phyloP scores from a whole-genome alignment of 306 rosid genomes.

The Sesbania bispinosa region DNA sequence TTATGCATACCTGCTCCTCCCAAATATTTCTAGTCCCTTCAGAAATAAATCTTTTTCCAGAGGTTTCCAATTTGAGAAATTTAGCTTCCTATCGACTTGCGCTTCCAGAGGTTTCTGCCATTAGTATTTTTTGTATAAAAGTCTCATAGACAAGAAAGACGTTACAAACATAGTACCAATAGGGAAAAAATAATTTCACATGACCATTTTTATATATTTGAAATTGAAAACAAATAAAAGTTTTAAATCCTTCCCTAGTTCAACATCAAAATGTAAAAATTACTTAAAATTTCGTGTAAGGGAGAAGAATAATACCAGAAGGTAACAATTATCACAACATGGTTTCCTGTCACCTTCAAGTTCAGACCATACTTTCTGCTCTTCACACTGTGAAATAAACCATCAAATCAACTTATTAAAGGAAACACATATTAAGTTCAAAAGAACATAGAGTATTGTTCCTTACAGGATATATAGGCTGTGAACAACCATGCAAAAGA shows the following conservation, averaged over 20 bases:
- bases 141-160: background rate
- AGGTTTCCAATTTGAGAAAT: constrained; percentile 55
- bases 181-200: background rate
- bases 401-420: constrained; percentile 25
- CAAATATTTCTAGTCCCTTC: constrained; percentile 89
- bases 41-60: constrained; percentile 66
- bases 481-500: constrained; percentile 71
- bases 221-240: background rate
- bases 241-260: background rate
- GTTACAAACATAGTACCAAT: background rate
- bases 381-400: constrained; percentile 60
- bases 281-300: background rate
- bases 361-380: constrained; percentile 55
- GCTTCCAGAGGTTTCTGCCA: constrained; percentile 15
- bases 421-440: background rate
- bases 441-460: constrained; percentile 5
- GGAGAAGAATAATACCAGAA: constrained; percentile 48
- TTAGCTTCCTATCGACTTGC: constrained; percentile 26
- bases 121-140: background rate
- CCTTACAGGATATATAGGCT: constrained; percentile 73
- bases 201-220: background rate
- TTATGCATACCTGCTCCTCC: constrained; percentile 66
- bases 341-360: constrained; percentile 60
- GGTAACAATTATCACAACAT: constrained; percentile 78
- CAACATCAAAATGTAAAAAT: background rate